A percentile compares a stretch with the other conserved stretches of the same genome.
Evolutionary conservation across 2,329 filamentous ascomycete genomes (phyloP).

Genomic region (Trichocomaceae sp.): DNA sequence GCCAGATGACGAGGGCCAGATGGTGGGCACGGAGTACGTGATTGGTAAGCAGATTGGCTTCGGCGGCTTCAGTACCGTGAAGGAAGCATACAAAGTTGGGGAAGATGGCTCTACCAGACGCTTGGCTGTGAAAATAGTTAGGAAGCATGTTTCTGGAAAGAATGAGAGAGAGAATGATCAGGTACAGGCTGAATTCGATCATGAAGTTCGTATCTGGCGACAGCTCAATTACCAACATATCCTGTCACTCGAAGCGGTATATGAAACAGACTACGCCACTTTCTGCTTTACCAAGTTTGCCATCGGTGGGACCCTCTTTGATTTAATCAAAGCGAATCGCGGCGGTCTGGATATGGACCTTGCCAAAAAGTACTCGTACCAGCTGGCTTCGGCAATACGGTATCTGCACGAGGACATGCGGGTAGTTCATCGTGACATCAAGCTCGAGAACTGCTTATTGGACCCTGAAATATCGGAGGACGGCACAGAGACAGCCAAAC

Average conservation of each 20-base stretch:
- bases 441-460: constrained; percentile 62
- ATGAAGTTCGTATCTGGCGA: constrained; percentile 62
- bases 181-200: constrained; percentile 61
- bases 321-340: constrained; percentile 53
- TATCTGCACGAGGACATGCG: constrained; percentile 63
- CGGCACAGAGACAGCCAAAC: constrained; percentile 46
- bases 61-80: constrained; percentile 61
- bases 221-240: constrained; percentile 58
- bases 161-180: constrained; percentile 58
- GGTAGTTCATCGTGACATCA: constrained; percentile 62
- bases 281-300: constrained; percentile 62
- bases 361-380: constrained; percentile 55
- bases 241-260: constrained; percentile 56
- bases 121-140: constrained; percentile 61
- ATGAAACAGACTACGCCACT: constrained; percentile 61
- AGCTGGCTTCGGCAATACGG: constrained; percentile 57
- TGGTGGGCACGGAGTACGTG: constrained; percentile 60
- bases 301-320: constrained; percentile 58
- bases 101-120: constrained; percentile 47
- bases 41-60: constrained; percentile 60
- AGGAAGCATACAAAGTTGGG: constrained; percentile 59
- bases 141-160: constrained; percentile 50
- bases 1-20: constrained; percentile 62
- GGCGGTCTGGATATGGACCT: constrained; percentile 46
- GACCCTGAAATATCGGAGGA: constrained; percentile 47